phyloP scores from a whole-genome alignment of 179 eudicot genomes.

The Drosera spatulata region DNA sequence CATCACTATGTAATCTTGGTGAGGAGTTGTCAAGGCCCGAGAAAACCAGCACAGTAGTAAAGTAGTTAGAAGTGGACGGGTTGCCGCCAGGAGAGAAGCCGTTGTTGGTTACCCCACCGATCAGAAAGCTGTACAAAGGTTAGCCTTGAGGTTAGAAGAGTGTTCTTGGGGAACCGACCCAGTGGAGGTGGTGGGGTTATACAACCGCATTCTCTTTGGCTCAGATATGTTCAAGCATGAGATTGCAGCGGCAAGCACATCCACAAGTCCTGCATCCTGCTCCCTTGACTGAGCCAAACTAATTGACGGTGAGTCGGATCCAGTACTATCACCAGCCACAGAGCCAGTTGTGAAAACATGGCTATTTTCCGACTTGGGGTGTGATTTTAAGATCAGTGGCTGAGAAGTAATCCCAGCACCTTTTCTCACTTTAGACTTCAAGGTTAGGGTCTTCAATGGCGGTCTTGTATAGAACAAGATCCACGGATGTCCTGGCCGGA shows the following conservation, averaged over 20 bases:
- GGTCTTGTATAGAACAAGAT: slow-evolving; percentile 64
- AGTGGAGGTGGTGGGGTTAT: slow-evolving; percentile 25
- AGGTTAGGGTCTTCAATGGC: slow-evolving; percentile 28
- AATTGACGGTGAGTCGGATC: slow-evolving; percentile 18
- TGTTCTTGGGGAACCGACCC: slow-evolving; percentile 52
- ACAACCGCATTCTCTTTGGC: slow-evolving; percentile 71
- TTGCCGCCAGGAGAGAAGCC: not conserved
- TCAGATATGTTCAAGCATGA: slow-evolving; percentile 76
- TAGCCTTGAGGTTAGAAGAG: slow-evolving; percentile 69
- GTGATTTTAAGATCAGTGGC: slow-evolving; percentile 9
- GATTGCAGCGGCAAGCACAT: slow-evolving; percentile 78
- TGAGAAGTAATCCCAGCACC: slow-evolving; percentile 26
- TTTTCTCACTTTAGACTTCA: slow-evolving; percentile 37
- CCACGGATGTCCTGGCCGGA: slow-evolving; percentile 82
- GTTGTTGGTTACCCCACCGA: not conserved
- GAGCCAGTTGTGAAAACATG: slow-evolving; percentile 8
- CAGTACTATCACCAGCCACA: slow-evolving; percentile 11
- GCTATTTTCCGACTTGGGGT: slow-evolving; percentile 22
- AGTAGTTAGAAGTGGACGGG: no score
- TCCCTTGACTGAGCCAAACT: slow-evolving; percentile 24
- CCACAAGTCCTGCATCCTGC: slow-evolving; percentile 65
- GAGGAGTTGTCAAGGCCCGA: no score
- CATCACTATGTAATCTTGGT: no score
- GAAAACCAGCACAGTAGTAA: no score
- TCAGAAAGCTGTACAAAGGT: slow-evolving; percentile 91